Evolutionary conservation across 1,139 yeast species (phyloP).

Genomic region (Yamadazyma triangularis): DNA sequence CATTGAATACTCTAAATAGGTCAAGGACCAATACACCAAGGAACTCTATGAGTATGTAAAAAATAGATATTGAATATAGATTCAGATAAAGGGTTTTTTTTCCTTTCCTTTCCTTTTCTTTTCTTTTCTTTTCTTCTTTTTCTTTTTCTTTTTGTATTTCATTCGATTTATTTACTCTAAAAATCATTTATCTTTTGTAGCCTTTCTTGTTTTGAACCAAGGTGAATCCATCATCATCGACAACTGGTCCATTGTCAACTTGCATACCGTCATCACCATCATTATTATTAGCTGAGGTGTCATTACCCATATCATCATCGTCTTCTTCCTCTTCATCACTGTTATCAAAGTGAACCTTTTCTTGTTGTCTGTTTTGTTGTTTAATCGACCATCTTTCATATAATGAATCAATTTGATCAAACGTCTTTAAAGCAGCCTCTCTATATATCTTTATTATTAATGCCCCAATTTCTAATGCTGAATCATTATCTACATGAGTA

Average conservation of each 20-base stretch:
- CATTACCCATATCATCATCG: constrained; percentile 27
- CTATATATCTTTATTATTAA: constrained; percentile 62
- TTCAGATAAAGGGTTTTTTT: no score
- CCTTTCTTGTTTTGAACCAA: constrained; percentile 63
- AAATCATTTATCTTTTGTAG: constrained; percentile 10
- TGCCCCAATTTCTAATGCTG: constrained; percentile 72
- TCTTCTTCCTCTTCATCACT: constrained; percentile 45
- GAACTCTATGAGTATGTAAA: constrained; percentile 30
- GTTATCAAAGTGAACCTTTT: constrained; percentile 33
- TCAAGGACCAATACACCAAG: constrained; percentile 37
- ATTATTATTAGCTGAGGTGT: constrained; percentile 7
- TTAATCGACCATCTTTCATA: constrained; percentile 57
- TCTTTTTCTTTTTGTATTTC: no score
- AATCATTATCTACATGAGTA: constrained; percentile 80
- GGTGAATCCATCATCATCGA: constrained; percentile 94
- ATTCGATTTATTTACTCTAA: constrained; percentile 1
- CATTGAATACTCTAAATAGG: constrained; percentile 39
- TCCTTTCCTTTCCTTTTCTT: no score
- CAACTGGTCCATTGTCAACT: constrained; percentile 51
- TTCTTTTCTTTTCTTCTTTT: not conserved
- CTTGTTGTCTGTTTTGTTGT: constrained; percentile 33
- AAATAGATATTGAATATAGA: no score
- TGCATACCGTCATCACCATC: constrained; percentile 28
- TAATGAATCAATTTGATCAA: constrained; percentile 50
- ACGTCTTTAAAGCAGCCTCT: constrained; percentile 54